A percentile compares a stretch with the other conserved stretches of the same genome.
Evolutionary conservation across 2,329 filamentous ascomycete genomes (phyloP).

Genomic region (Pseudogymnoascus sp.): DNA sequence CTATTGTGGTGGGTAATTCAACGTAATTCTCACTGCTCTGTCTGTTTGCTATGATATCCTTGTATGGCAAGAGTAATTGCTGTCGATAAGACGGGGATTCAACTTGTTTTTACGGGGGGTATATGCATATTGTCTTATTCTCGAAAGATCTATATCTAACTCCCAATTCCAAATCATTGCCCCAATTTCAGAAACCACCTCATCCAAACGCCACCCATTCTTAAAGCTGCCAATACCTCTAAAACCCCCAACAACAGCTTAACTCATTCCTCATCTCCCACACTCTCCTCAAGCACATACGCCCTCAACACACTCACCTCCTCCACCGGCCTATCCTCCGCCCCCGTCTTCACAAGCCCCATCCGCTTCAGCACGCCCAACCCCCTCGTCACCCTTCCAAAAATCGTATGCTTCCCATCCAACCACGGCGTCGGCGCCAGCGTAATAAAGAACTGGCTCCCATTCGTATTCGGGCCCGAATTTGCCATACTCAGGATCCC

Average conservation of each 20-base stretch:
- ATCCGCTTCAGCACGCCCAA: slow-evolving; percentile 79
- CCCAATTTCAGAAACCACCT: too few species aligned
- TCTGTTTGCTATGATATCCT: not conserved
- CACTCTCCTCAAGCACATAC: slow-evolving; percentile 48
- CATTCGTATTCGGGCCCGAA: slow-evolving; percentile 84
- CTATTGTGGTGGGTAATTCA: not conserved
- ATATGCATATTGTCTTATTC: not conserved
- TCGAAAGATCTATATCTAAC: not conserved
- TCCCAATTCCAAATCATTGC: not conserved
- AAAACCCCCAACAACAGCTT: not conserved
- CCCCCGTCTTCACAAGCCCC: slow-evolving; percentile 75
- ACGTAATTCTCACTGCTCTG: not conserved
- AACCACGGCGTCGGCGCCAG: slow-evolving; percentile 91
- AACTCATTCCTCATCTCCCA: slow-evolving; percentile 32
- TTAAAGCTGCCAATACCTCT: not conserved
- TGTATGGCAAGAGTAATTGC: not conserved
- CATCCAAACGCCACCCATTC: not conserved
- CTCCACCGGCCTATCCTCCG: slow-evolving; percentile 71
- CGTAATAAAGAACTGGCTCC: slow-evolving; percentile 92
- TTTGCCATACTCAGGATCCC: slow-evolving; percentile 97
- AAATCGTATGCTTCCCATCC: slow-evolving; percentile 95
- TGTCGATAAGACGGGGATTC: not conserved
- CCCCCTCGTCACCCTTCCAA: slow-evolving; percentile 78
- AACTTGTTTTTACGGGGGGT: not conserved
- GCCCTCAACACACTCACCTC: slow-evolving; percentile 74